These are phyloP conservation scores for Aspergillus hiratsukae DNA, from an alignment of 2,329 filamentous ascomycete genomes.

Conservation along the genomic window DNA sequence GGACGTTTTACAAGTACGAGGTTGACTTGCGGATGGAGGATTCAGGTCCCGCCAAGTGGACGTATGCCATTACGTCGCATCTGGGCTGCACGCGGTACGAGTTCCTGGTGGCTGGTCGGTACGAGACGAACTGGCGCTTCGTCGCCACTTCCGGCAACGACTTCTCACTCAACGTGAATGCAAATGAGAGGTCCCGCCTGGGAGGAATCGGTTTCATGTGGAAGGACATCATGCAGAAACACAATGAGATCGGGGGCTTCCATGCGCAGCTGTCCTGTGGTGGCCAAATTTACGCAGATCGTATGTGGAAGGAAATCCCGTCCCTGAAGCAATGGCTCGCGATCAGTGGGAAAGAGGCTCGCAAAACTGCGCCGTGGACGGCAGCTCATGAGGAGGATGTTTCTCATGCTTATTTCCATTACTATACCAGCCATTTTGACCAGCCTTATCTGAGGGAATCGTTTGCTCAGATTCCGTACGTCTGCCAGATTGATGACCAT, in stretches of 20 bases:
- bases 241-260: conserved; percentile 92
- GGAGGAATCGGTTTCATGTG: conserved; percentile 95
- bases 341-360: conserved; percentile 86
- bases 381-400: conserved; percentile 94
- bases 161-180: conserved; percentile 81
- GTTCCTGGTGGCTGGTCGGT: conserved; percentile 84
- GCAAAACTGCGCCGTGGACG: conserved; percentile 88
- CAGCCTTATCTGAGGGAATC: conserved; percentile 91
- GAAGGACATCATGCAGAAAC: conserved; percentile 98
- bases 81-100: conserved; percentile 97
- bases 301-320: conserved; percentile 93
- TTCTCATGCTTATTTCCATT: conserved; percentile 95
- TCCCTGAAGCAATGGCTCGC: conserved; percentile 91
- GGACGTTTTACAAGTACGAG: conserved; percentile 95
- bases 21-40: conserved; percentile 88
- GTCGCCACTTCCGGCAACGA: conserved; percentile 95
- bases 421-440: conserved; percentile 97
- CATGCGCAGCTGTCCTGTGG: conserved; percentile 89
- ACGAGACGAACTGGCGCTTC: conserved; percentile 92
- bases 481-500: conserved; percentile 91
- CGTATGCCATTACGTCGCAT: conserved; percentile 95
- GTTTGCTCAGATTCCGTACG: conserved; percentile 93
- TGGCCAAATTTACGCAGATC: conserved; percentile 91
- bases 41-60: conserved; percentile 74
- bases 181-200: conserved; percentile 77